A percentile compares a stretch with the other conserved stretches of the same genome.
Evolutionary conservation across 108 stramenopile genomes (phyloP).

Genomic region (Seminavis robusta): DNA sequence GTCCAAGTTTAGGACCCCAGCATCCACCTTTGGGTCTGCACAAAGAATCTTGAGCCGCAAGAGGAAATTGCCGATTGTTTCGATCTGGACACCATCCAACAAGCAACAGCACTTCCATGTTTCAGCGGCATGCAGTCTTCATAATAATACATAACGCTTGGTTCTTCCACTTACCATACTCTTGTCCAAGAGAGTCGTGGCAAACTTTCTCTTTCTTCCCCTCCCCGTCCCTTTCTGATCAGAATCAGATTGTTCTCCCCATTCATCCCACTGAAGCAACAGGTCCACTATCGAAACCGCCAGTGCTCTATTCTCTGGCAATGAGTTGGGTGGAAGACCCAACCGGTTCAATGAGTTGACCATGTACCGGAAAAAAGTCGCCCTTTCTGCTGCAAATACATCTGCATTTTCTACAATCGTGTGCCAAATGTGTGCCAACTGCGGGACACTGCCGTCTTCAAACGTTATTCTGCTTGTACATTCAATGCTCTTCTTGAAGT

Average conservation of each 20-base stretch:
- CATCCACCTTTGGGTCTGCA: constrained; percentile 51
- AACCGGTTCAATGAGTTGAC: constrained; percentile 76
- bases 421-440: constrained; percentile 90
- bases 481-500: constrained; percentile 68
- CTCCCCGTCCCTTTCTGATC: neutral
- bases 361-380: constrained; percentile 77
- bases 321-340: constrained; percentile 70
- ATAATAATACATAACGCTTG: too few relatives aligned
- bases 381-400: constrained; percentile 58
- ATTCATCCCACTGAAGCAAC: constrained; percentile 78
- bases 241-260: constrained; percentile 6
- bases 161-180: too few relatives aligned
- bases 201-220: constrained; percentile 13
- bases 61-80: constrained; percentile 79
- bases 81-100: too few relatives aligned
- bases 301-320: constrained; percentile 67
- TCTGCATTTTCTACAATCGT: constrained; percentile 68
- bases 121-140: too few relatives aligned
- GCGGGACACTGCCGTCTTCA: constrained; percentile 90
- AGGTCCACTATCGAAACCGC: constrained; percentile 77
- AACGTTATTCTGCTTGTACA: constrained; percentile 85
- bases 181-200: constrained; percentile 3
- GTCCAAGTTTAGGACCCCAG: constrained; percentile 5
- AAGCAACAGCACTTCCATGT: too few relatives aligned
- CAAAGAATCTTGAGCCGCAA: constrained; percentile 71